Evolutionary conservation across 768 basidiomycete species (phyloP), one percentile per base, ranked within the genome.

Genomic region (Naematelia aurantialba): DNA sequence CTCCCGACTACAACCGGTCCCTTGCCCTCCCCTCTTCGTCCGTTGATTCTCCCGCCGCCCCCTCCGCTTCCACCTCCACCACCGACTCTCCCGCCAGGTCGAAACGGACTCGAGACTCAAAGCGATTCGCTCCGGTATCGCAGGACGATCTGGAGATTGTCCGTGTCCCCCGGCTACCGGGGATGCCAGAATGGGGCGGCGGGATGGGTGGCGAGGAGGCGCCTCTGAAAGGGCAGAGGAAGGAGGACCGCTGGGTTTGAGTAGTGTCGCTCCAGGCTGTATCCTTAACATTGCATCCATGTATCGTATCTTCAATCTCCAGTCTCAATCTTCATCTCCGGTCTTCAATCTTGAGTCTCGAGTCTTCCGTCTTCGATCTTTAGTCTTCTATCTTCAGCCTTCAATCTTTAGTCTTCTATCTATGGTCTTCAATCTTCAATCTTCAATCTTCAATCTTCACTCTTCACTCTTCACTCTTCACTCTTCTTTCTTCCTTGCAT

Each of bases 101-200:
- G 19, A 47, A 26, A 21, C 46, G 8, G 19, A 47, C 8, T 10
- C 5, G 46, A 47, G 19, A 47, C 8, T 5, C 8, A 26, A 5
- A 21, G 19, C 8, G 46, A n/a, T 56, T 73, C 52, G 51, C 55
- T 27, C 62, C 72, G 4, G 58, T 69, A 19, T 53, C 58, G 52
- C 83, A 87, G 58, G 79, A 78, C 27, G 84, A 89, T 2, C 94
- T 89, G 87, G 93, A 98, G 65, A 86, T 86, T 47, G 88, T 88
- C 68, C 81, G 93, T 39, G 89, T 96, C 30, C 81, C 82, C 27
- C 81, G 93, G 44, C 89, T 92, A 2, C 84, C 85, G 39, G 93
- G 92, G 17, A 78, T 90, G n/a, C 89, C 90, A 0, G 91, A 94
- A 74, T 94, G 91, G 93, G 93, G 92, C 56, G 85, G 56, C 27